phyloP scores from a whole-genome alignment of 805 yeast genomes.

The Saturnispora saitoi region DNA sequence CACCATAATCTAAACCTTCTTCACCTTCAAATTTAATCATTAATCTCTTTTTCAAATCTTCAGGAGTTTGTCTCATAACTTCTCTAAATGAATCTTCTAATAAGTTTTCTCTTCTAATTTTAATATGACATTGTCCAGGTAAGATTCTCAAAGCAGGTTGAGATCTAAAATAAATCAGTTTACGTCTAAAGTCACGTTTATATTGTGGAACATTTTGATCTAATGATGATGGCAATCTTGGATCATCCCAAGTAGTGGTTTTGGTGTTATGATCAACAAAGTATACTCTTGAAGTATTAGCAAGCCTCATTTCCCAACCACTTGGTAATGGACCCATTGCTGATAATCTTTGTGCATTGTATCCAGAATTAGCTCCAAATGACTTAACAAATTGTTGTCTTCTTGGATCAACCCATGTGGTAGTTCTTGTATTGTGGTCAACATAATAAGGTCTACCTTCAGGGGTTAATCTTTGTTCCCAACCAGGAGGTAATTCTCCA shows the following conservation, averaged over 20 bases:
- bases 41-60: constrained; percentile 91
- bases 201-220: constrained; percentile 99
- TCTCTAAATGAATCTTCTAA: constrained; percentile 98
- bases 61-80: constrained; percentile 97
- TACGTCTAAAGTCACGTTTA: constrained; percentile 97
- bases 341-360: constrained; percentile 95
- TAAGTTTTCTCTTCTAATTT: constrained; percentile 92
- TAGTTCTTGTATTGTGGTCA: constrained; percentile 98
- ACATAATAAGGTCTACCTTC: constrained; percentile 98
- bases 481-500: constrained; percentile 96
- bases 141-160: constrained; percentile 95
- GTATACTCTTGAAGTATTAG: constrained; percentile 96
- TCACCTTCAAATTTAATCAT: constrained; percentile 99
- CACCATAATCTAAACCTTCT: constrained; percentile 99
- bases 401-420: constrained; percentile 99
- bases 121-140: constrained; percentile 98
- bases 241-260: constrained; percentile 99
- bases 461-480: constrained; percentile 98
- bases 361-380: constrained; percentile 82
- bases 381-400: constrained; percentile 97
- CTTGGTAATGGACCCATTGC: constrained; percentile 96
- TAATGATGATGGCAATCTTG: constrained; percentile 91
- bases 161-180: constrained; percentile 93
- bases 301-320: constrained; percentile 99
- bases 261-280: constrained; percentile 98